Evolutionary conservation across 169 alveolate genomes (phyloP).

Genomic region (Plasmodium gonderi): DNA sequence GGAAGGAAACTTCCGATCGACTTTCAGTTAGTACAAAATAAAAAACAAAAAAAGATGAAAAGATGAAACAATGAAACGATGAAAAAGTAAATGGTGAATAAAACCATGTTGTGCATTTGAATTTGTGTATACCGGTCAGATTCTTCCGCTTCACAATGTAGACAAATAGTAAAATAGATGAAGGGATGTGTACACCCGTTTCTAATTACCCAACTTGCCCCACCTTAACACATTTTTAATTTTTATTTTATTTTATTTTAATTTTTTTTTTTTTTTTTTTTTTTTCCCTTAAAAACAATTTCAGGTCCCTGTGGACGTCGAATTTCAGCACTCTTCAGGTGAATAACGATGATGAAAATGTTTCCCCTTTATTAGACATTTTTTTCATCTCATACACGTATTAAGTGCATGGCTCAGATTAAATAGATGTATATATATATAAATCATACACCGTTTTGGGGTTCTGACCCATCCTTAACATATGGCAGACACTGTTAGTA

Average conservation of each 20-base stretch:
- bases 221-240: too few species aligned
- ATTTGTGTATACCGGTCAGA: too few species aligned
- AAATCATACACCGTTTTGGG: background rate
- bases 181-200: too few species aligned
- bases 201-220: too few species aligned
- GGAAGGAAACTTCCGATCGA: constrained; percentile 30
- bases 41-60: background rate
- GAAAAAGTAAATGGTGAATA: background rate
- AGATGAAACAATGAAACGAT: too few species aligned
- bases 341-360: background rate
- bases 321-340: constrained; percentile 61
- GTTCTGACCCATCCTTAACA: background rate
- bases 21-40: constrained; percentile 22
- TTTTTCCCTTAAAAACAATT: background rate
- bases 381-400: too few species aligned
- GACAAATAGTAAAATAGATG: background rate
- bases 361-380: too few species aligned
- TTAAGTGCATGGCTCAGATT: too few species aligned
- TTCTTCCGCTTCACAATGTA: too few species aligned
- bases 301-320: constrained; percentile 31
- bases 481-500: constrained; percentile 42
- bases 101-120: background rate
- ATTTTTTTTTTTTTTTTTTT: too few species aligned
- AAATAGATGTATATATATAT: background rate
- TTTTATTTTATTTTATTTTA: too few species aligned